phyloP scores from a whole-genome alignment of 331 rosid genomes.

The Pyrus hybrid region DNA sequence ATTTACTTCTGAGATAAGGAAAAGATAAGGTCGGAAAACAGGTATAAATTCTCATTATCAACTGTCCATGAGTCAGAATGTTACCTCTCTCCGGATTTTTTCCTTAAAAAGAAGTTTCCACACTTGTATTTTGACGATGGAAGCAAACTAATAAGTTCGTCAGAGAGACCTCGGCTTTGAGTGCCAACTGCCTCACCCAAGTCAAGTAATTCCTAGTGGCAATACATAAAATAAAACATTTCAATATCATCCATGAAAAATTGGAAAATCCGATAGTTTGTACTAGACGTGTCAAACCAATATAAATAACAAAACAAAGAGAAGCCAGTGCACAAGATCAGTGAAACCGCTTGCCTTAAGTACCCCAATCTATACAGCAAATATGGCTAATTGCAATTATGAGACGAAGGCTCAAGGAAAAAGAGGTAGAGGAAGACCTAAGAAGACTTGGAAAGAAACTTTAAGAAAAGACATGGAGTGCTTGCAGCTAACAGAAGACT shows the following conservation, averaged over 20 bases:
- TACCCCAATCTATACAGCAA: background rate
- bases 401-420: too few species aligned
- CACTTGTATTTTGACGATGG: slow-evolving; percentile 71
- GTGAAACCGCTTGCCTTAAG: background rate
- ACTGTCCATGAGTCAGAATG: background rate
- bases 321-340: background rate
- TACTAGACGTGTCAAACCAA: background rate
- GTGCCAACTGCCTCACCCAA: slow-evolving; percentile 89
- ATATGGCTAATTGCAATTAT: background rate
- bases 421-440: too few species aligned
- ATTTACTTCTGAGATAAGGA: background rate
- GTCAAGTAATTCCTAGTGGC: slow-evolving; percentile 64
- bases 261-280: background rate
- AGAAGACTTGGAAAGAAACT: too few species aligned
- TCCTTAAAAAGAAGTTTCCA: slow-evolving; percentile 63
- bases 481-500: too few species aligned
- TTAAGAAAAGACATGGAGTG: too few species aligned
- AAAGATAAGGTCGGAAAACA: background rate
- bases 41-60: background rate
- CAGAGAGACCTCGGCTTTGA: slow-evolving; percentile 75
- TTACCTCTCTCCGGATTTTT: slow-evolving; percentile 66
- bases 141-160: slow-evolving; percentile 68
- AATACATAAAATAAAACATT: background rate
- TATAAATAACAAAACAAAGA: background rate
- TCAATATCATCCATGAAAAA: background rate